Percentiles rank a stretch among this genome's conserved stretches.
phyloP scores from a whole-genome alignment of 805 yeast genomes.

The Wickerhamiella sorbophila region DNA sequence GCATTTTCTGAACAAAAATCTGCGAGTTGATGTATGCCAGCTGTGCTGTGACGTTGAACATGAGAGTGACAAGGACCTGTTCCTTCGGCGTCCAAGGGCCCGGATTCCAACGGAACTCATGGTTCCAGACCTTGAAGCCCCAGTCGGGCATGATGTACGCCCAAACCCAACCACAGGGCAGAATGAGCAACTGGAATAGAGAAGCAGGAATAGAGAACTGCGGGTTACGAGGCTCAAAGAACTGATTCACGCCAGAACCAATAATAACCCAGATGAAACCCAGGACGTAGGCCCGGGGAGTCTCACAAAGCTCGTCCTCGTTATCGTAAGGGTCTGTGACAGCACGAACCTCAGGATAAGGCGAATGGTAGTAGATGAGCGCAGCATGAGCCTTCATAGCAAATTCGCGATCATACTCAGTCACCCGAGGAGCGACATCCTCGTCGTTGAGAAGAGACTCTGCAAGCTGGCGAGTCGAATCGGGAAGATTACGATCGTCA shows the following conservation, averaged over 20 bases:
- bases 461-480: slow-evolving; percentile 29
- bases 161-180: slow-evolving; percentile 40
- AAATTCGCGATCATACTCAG: slow-evolving; percentile 15
- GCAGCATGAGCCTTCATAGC: slow-evolving; percentile 30
- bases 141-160: slow-evolving; percentile 17
- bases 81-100: slow-evolving; percentile 26
- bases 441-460: slow-evolving; percentile 21
- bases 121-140: slow-evolving; percentile 7
- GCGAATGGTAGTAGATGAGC: slow-evolving; percentile 32
- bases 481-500: slow-evolving; percentile 31
- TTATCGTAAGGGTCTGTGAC: slow-evolving; percentile 41
- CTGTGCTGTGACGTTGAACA: slow-evolving; percentile 19
- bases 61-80: slow-evolving; percentile 33
- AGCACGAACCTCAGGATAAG: slow-evolving; percentile 48
- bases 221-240: slow-evolving; percentile 46
- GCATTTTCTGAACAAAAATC: slow-evolving; percentile 24
- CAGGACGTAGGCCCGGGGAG: slow-evolving; percentile 39
- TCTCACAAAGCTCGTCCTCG: slow-evolving; percentile 33
- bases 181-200: slow-evolving; percentile 46
- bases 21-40: slow-evolving; percentile 22
- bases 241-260: slow-evolving; percentile 43
- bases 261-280: slow-evolving; percentile 39
- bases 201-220: slow-evolving; percentile 35
- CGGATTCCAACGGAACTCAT: slow-evolving; percentile 31
- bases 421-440: slow-evolving; percentile 11